Evolutionary conservation across 345 rosid genomes (phyloP).

Genomic region (Trapa bicornis): DNA sequence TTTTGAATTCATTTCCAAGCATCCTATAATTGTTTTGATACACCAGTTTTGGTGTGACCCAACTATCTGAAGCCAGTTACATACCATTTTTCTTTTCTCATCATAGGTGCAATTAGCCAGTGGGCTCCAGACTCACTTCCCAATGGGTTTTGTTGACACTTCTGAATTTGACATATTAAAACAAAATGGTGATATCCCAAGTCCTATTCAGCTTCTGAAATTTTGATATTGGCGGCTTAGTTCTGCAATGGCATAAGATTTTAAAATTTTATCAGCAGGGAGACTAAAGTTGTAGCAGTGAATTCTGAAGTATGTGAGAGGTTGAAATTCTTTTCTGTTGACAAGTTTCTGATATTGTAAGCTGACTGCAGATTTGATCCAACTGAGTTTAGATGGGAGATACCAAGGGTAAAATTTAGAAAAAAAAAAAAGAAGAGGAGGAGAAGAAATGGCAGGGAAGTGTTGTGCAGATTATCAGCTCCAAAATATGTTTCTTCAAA

Average conservation of each 20-base stretch:
- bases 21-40: neutral
- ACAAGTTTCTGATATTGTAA: neutral
- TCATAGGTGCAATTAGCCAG: constrained; percentile 44
- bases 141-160: constrained; percentile 59
- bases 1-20: neutral
- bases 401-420: neutral
- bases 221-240: neutral
- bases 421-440: too few relatives aligned
- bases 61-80: neutral
- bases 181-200: constrained; percentile 38
- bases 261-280: constrained; percentile 18
- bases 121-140: constrained; percentile 60
- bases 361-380: constrained; percentile 12
- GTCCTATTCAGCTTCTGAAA: neutral
- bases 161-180: constrained; percentile 45
- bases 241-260: neutral
- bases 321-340: neutral
- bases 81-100: neutral
- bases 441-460: neutral
- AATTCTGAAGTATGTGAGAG: constrained; percentile 6
- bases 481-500: constrained; percentile 34
- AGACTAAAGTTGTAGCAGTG: constrained; percentile 57
- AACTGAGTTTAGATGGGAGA: constrained; percentile 1
- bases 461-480: constrained; percentile 41
- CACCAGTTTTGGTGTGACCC: too few relatives aligned